Evolutionary conservation across 2,329 filamentous ascomycete genomes (phyloP).

Genomic region (Phyllosticta paracitricarpa): DNA sequence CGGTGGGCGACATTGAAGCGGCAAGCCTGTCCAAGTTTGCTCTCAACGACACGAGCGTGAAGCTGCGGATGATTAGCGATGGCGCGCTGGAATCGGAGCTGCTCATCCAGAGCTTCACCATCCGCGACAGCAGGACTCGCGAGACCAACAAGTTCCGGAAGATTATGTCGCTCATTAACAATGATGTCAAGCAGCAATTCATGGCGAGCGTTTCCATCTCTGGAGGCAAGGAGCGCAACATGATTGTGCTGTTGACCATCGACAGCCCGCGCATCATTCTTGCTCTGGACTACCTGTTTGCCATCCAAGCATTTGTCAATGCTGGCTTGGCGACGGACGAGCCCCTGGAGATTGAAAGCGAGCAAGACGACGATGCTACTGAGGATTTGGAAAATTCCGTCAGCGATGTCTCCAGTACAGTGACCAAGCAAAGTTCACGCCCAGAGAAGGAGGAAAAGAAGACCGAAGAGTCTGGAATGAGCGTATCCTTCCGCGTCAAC

Average conservation of each 20-base stretch:
- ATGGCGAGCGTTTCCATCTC: conserved; percentile 96
- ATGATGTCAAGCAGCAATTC: conserved; percentile 84
- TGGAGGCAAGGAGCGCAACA: conserved; percentile 65
- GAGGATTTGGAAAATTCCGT: conserved; percentile 27
- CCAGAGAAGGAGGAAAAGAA: conserved; percentile 17
- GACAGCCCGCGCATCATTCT: conserved; percentile 94
- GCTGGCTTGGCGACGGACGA: conserved; percentile 51
- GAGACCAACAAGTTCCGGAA: conserved; percentile 94
- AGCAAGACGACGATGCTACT: conserved; percentile 39
- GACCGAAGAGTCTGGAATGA: conserved; percentile 45
- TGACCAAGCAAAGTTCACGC: conserved; percentile 14
- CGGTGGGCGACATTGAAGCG: conserved; percentile 65
- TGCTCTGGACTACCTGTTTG: conserved; percentile 89
- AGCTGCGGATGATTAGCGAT: conserved; percentile 87
- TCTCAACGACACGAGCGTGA: conserved; percentile 82
- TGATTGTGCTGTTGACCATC: conserved; percentile 86
- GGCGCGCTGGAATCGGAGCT: conserved; percentile 87
- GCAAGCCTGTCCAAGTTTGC: conserved; percentile 91
- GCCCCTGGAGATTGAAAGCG: conserved; percentile 52
- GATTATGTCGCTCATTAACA: conserved; percentile 96
- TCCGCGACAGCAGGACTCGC: conserved; percentile 77
- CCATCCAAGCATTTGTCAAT: conserved; percentile 72
- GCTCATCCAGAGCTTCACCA: conserved; percentile 87
- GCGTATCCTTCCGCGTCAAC: conserved; percentile 79
- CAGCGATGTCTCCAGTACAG: conserved; percentile 26